These are phyloP conservation scores for Penicillium crystallinum DNA, from an alignment of 495 filamentous ascomycete genomes.

Conservation along the genomic window DNA sequence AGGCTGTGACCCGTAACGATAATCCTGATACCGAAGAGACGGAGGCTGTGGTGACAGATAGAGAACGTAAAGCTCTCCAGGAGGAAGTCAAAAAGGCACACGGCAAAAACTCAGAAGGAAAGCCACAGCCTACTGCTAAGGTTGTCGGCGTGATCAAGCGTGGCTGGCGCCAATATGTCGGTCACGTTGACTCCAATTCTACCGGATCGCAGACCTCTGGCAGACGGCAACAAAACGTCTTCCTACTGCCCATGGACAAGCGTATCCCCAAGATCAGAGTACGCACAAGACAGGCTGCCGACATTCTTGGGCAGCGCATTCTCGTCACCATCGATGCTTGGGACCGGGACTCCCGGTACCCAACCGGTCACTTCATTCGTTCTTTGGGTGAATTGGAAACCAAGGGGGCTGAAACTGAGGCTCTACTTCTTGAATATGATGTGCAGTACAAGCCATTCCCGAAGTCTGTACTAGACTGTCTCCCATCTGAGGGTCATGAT, in stretches of 20 bases:
- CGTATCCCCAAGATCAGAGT: conserved; percentile 92
- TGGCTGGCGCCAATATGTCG: conserved; percentile 97
- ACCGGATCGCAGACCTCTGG: conserved; percentile 66
- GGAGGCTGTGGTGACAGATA: conserved; percentile 73
- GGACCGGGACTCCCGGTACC: conserved; percentile 89
- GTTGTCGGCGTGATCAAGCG: conserved; percentile 91
- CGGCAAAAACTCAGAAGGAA: conserved; percentile 68
- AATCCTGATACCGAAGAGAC: conserved; percentile 78
- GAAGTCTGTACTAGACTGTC: conserved; percentile 86
- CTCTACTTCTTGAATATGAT: conserved; percentile 88
- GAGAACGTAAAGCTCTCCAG: conserved; percentile 77
- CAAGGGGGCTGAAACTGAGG: conserved; percentile 94
- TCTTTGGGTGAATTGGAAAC: conserved; percentile 90
- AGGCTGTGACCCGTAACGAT: conserved; percentile 86
- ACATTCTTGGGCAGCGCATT: conserved; percentile 84
- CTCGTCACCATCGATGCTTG: conserved; percentile 94
- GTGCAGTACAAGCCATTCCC: conserved; percentile 98
- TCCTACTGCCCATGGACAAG: conserved; percentile 96
- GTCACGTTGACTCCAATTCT: conserved; percentile 84
- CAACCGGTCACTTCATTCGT: conserved; percentile 87
- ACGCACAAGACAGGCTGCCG: conserved; percentile 80
- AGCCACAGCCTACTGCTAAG: conserved; percentile 82
- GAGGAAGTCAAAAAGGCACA: conserved; percentile 88
- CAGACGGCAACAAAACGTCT: conserved; percentile 83
- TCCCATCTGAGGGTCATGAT: conserved; percentile 86